Evolutionary conservation across 2,329 filamentous ascomycete species (phyloP), one percentile per base, ranked within the genome.

Genomic region (Colletotrichum gloeosporioides): DNA sequence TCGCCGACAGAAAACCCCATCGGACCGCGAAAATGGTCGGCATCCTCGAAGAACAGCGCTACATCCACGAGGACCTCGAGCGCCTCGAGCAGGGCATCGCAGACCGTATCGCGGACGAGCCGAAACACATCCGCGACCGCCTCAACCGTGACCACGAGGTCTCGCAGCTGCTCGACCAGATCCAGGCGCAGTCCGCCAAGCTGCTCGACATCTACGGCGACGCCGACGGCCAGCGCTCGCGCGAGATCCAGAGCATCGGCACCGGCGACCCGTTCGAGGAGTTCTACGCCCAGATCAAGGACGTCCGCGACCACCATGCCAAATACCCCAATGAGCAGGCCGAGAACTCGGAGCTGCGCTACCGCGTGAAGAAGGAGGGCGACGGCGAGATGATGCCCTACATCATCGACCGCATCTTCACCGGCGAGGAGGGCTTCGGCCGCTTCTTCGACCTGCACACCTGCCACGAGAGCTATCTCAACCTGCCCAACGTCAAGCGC

Each of bases 41-140:
- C 96, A 88, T 98, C 80, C 87, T 98, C 78, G 98, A 99, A 89
- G 96, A 99, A 81, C 94, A 99, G 87, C 92, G 97, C 81, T 96
- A 95, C 82, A 92, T 98, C 81, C 96, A 98, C 81, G 97, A 99
- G 91, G 97, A 99, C 86, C 88, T 99, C 67, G 97, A 99, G 90
- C 93, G 97, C 78, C 91, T 99, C 76, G 97, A 99, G 87, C 95
- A 98, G 85, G 97, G 95, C 70, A 94, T 98, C 81, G 94, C 95
- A 71, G 96, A 99, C 87, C 94, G 96, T 82, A 92, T 98, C 77
- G 90, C 93, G 78, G 95, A 98, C 79, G 96, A 99, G 79, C 96
- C 96, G 62, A 95, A 94, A 86, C 94, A 96, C 95, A 95, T 98
- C 78, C 95, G 97, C 82, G 95, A 98, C 83, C 92, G 95, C 78